A percentile compares a stretch with the other conserved stretches of the same genome.
These are phyloP conservation scores for Begonia masoniana DNA, from an alignment of 306 rosid species.

Conservation along the genomic window DNA sequence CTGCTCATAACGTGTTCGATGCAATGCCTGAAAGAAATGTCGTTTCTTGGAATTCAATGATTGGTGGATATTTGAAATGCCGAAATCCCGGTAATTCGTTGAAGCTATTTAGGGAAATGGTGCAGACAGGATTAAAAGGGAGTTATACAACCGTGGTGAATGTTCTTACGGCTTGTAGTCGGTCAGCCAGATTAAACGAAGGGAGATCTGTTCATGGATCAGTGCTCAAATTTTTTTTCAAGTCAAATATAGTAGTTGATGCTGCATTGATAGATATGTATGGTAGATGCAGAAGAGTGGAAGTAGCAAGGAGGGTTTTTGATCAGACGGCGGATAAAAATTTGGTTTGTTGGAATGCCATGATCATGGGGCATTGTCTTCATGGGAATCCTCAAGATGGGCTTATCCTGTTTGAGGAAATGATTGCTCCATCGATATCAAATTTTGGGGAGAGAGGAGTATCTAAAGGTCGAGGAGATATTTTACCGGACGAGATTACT, in stretches of 20 bases:
- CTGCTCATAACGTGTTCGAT: constrained; percentile 40
- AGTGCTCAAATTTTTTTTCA: constrained; percentile 17
- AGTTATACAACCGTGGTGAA: constrained; percentile 39
- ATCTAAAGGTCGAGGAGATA: constrained; percentile 11
- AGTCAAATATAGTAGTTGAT: constrained; percentile 24
- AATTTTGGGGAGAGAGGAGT: constrained; percentile 10
- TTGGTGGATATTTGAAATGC: constrained; percentile 42
- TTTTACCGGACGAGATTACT: constrained; percentile 51
- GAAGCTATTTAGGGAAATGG: constrained; percentile 56
- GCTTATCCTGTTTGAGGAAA: constrained; percentile 29
- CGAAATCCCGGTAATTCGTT: constrained; percentile 51
- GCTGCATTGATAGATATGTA: constrained; percentile 70
- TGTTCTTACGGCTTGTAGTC: constrained; percentile 42
- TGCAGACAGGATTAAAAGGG: constrained; percentile 29
- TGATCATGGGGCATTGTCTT: constrained; percentile 66
- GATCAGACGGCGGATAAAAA: constrained; percentile 28
- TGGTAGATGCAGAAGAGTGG: constrained; percentile 42
- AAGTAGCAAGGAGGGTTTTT: constrained; percentile 27
- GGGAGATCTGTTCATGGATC: constrained; percentile 67
- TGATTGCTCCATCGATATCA: constrained; percentile 22
- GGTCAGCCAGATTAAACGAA: constrained; percentile 47
- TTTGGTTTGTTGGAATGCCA: constrained; percentile 55
- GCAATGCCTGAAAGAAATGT: constrained; percentile 45
- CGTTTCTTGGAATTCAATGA: constrained; percentile 54
- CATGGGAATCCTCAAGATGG: constrained; percentile 55